A percentile compares a stretch with the other conserved stretches of the same genome.
Evolutionary conservation across 352 stramenopile genomes (phyloP).

Genomic region (Hyaloperonospora arabidopsidis): DNA sequence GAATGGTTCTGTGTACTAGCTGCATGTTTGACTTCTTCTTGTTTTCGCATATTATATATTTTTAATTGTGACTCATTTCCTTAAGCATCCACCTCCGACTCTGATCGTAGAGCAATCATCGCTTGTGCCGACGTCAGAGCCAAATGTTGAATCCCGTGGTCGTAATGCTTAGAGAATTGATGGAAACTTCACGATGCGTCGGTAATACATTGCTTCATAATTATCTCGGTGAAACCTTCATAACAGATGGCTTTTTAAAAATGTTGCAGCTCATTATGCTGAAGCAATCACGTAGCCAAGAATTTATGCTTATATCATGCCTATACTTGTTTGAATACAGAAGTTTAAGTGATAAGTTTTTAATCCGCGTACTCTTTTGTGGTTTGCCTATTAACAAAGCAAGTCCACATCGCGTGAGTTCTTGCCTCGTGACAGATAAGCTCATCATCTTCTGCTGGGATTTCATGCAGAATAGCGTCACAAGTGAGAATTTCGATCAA

Average conservation of each 20-base stretch:
- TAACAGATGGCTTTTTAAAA: too few relatives aligned
- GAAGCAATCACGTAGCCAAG: too few relatives aligned
- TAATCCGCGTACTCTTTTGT: conserved; percentile 11
- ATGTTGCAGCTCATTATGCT: too few relatives aligned
- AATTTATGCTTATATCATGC: neutral
- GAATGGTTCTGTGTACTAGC: too few relatives aligned
- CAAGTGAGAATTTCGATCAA: neutral
- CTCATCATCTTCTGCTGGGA: neutral
- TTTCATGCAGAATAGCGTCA: neutral
- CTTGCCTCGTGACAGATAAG: neutral
- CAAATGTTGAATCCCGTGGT: conserved; percentile 1
- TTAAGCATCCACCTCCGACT: conserved; percentile 3
- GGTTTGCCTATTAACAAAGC: conserved; percentile 8
- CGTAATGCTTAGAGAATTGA: too few relatives aligned
- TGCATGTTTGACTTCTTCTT: too few relatives aligned
- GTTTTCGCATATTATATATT: too few relatives aligned
- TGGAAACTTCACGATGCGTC: too few relatives aligned
- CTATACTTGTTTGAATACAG: conserved; percentile 8
- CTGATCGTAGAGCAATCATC: conserved; percentile 11
- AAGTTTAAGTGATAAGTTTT: conserved; percentile 1
- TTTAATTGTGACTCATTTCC: too few relatives aligned
- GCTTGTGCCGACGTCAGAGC: conserved; percentile 7
- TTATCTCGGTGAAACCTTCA: too few relatives aligned
- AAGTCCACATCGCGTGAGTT: neutral
- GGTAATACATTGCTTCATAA: too few relatives aligned